phyloP scores from a whole-genome alignment of 352 stramenopile genomes.

The Pseudoperonospora humuli region DNA sequence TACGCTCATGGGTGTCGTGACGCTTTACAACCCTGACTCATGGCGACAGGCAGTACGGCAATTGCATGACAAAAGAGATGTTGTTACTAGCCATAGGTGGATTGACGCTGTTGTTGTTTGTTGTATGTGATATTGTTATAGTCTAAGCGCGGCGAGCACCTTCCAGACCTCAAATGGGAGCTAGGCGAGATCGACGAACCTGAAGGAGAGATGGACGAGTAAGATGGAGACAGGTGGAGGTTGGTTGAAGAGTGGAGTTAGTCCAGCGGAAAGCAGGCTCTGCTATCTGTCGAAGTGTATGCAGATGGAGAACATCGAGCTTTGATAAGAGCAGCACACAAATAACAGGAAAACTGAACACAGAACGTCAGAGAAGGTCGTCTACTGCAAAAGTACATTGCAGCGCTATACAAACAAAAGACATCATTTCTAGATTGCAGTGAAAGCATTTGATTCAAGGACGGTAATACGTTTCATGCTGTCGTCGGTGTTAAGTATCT shows the following conservation, averaged over 20 bases:
- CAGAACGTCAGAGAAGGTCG: slow-evolving; percentile 2
- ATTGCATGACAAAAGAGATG: not conserved
- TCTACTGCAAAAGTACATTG: too few relatives aligned
- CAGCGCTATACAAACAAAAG: not conserved
- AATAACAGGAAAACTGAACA: slow-evolving; percentile 25
- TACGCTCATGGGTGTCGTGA: slow-evolving; percentile 73
- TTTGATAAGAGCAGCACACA: slow-evolving; percentile 21
- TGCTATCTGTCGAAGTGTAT: slow-evolving; percentile 2
- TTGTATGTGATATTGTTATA: slow-evolving; percentile 16
- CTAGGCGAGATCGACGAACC: slow-evolving; percentile 63
- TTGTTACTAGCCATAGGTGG: not conserved
- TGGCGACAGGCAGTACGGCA: slow-evolving; percentile 68
- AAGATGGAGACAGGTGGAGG: slow-evolving; percentile 18
- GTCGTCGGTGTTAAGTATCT: not conserved
- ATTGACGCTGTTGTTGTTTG: slow-evolving; percentile 1
- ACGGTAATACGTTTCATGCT: not conserved
- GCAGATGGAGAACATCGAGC: slow-evolving; percentile 7
- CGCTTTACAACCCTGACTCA: slow-evolving; percentile 74
- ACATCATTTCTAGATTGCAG: not conserved
- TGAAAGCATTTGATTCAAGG: not conserved
- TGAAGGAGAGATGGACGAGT: slow-evolving; percentile 80
- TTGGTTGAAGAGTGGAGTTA: slow-evolving; percentile 1
- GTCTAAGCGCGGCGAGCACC: slow-evolving; percentile 65
- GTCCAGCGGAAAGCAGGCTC: not conserved
- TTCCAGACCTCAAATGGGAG: slow-evolving; percentile 79